Evolutionary conservation across 2,329 filamentous ascomycete genomes (phyloP).

Genomic region (Teratosphaeria zuluensis): DNA sequence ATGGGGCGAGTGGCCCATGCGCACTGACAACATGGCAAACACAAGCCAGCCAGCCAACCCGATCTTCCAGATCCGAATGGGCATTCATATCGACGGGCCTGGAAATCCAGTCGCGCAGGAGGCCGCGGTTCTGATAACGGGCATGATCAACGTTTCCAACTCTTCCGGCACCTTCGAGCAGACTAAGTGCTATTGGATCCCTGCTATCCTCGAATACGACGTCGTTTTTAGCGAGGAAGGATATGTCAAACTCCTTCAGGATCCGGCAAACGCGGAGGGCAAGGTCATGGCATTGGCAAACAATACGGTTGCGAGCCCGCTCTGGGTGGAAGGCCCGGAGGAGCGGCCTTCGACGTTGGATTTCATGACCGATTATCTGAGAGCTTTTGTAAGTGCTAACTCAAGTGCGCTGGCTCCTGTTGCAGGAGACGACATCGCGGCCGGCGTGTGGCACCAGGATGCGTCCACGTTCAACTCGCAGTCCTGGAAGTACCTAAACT

Average conservation of each 20-base stretch:
- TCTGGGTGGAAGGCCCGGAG: background rate
- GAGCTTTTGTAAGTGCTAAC: slow-evolving; percentile 1
- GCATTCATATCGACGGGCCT: background rate
- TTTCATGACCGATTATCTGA: slow-evolving; percentile 3
- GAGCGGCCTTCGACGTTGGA: slow-evolving; percentile 1
- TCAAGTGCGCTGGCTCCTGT: background rate
- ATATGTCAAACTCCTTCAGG: background rate
- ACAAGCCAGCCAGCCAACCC: background rate
- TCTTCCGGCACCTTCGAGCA: slow-evolving; percentile 3
- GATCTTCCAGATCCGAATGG: background rate
- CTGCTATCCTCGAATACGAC: slow-evolving; percentile 9
- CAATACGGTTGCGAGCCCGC: slow-evolving; percentile 4
- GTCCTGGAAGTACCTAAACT: background rate
- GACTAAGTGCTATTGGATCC: slow-evolving; percentile 5
- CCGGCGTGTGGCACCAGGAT: background rate
- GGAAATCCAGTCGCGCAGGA: background rate
- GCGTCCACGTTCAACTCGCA: background rate
- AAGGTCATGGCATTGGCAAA: slow-evolving; percentile 5
- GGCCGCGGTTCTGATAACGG: background rate
- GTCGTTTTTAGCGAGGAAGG: background rate
- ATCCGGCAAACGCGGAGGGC: background rate
- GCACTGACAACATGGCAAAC: background rate
- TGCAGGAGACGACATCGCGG: background rate
- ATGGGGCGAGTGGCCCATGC: background rate
- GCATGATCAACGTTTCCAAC: background rate